phyloP scores from a whole-genome alignment of 2,329 filamentous ascomycete genomes.

The Chaetomium sp. region DNA sequence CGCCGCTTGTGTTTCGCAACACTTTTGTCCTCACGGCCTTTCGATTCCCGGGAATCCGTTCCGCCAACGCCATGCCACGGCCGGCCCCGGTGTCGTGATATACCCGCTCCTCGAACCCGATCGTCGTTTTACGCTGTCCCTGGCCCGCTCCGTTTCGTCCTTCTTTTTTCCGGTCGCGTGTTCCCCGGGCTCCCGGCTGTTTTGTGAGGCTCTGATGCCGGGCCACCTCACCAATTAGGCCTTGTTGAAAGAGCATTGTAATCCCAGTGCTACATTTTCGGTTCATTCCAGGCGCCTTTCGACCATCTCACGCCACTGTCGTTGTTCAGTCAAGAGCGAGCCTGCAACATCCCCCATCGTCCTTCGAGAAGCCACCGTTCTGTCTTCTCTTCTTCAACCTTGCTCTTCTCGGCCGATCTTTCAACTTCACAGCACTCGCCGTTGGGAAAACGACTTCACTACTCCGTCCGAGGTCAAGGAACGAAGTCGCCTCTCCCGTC shows the following conservation, averaged over 20 bases:
- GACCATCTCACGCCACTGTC: not conserved
- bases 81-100: conserved; percentile 14
- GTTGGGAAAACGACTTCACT: no score
- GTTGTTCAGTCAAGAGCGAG: not conserved
- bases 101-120: conserved; percentile 14
- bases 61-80: conserved; percentile 14
- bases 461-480: no score
- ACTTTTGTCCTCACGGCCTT: conserved; percentile 1
- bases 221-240: conserved; percentile 7
- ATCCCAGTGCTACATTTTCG: not conserved
- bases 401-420: no score
- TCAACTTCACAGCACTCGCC: no score
- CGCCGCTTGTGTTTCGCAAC: conserved; percentile 7
- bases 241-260: conserved; percentile 7
- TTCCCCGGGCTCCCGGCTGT: conserved; percentile 16
- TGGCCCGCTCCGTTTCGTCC: conserved; percentile 17
- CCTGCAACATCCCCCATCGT: not conserved
- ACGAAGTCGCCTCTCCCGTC: no score
- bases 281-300: not conserved
- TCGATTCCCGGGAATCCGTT: conserved; percentile 15
- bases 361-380: not conserved
- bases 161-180: conserved; percentile 15
- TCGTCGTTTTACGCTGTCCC: conserved; percentile 6
- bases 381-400: no score
- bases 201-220: conserved; percentile 21